Evolutionary conservation across 2,329 filamentous ascomycete genomes (phyloP).

Genomic region (Pseudopyrenochaeta lycopersici): DNA sequence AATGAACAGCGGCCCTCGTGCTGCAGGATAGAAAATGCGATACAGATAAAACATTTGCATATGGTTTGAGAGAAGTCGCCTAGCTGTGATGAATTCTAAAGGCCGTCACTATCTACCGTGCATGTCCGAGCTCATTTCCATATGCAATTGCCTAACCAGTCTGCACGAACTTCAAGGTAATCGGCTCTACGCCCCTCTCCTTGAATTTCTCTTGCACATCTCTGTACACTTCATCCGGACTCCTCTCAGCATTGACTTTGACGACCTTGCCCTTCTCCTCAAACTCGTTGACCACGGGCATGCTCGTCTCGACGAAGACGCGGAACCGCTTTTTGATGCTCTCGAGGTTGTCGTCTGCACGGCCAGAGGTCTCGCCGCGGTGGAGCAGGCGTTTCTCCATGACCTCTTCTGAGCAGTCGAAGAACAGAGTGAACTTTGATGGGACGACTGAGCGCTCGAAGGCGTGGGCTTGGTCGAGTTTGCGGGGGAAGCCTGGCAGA

Average conservation of each 20-base stretch:
- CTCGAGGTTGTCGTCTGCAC: conserved; percentile 92
- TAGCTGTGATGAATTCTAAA: background rate
- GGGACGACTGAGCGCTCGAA: conserved; percentile 91
- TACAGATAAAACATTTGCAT: conserved; percentile 24
- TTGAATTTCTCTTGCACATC: conserved; percentile 54
- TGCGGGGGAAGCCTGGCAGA: conserved; percentile 80
- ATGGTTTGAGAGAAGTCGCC: conserved; percentile 1
- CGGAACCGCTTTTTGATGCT: conserved; percentile 96
- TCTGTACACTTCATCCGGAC: conserved; percentile 71
- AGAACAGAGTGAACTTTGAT: conserved; percentile 88
- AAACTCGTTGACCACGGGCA: conserved; percentile 94
- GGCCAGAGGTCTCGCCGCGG: conserved; percentile 90
- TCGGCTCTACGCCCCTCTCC: conserved; percentile 44
- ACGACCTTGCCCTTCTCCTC: conserved; percentile 79
- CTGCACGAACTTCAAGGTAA: conserved; percentile 40
- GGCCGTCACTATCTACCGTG: background rate
- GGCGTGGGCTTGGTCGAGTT: conserved; percentile 94
- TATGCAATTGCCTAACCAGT: conserved; percentile 17
- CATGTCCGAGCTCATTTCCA: background rate
- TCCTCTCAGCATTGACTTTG: conserved; percentile 76
- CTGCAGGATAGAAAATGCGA: conserved; percentile 45
- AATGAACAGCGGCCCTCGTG: conserved; percentile 39
- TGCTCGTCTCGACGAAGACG: conserved; percentile 93
- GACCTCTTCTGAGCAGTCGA: conserved; percentile 88
- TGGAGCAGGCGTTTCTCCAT: conserved; percentile 87